Conservation (phyloP, 768 basidiomycete genomes). For the Ramaria rubella region DNA sequence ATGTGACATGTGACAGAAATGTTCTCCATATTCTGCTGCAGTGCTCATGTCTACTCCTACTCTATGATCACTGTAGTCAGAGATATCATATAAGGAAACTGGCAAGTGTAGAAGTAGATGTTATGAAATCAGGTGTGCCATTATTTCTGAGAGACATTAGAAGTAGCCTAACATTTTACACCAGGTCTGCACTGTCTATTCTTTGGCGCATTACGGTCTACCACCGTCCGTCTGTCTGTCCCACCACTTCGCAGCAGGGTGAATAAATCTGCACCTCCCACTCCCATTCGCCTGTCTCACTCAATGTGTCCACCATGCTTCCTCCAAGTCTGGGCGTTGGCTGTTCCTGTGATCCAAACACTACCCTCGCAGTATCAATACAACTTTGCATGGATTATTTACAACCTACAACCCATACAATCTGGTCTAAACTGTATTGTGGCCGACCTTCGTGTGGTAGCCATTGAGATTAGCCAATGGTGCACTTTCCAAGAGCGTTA, state of each 20-base stretch:
- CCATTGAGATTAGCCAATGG: slow-evolving; percentile 81
- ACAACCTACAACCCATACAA: slow-evolving; percentile 45
- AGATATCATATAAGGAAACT: too few species aligned
- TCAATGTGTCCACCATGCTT: slow-evolving; percentile 68
- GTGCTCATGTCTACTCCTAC: too few species aligned
- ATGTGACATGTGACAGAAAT: neutral
- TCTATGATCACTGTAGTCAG: too few species aligned
- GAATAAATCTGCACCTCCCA: slow-evolving; percentile 17
- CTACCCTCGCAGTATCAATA: slow-evolving; percentile 63
- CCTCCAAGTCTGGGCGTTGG: slow-evolving; percentile 63
- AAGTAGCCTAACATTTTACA: slow-evolving; percentile 18
- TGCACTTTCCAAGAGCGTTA: slow-evolving; percentile 80
- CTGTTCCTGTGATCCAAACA: slow-evolving; percentile 57
- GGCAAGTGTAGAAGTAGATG: slow-evolving; percentile 70
- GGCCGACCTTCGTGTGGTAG: slow-evolving; percentile 76
- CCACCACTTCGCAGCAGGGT: slow-evolving; percentile 52
- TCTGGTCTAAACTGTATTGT: slow-evolving; percentile 52
- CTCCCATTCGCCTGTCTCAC: slow-evolving; percentile 54
- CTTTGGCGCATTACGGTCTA: slow-evolving; percentile 74
- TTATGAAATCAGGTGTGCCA: slow-evolving; percentile 82
- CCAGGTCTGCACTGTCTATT: slow-evolving; percentile 81
- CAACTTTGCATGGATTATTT: slow-evolving; percentile 77
- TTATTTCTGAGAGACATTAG: neutral
- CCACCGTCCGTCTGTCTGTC: slow-evolving; percentile 71
- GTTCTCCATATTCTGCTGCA: too few species aligned